Percentiles rank a stretch among this genome's conserved stretches.
Evolutionary conservation across 306 rosid genomes (phyloP).

Genomic region (Pueraria montana): DNA sequence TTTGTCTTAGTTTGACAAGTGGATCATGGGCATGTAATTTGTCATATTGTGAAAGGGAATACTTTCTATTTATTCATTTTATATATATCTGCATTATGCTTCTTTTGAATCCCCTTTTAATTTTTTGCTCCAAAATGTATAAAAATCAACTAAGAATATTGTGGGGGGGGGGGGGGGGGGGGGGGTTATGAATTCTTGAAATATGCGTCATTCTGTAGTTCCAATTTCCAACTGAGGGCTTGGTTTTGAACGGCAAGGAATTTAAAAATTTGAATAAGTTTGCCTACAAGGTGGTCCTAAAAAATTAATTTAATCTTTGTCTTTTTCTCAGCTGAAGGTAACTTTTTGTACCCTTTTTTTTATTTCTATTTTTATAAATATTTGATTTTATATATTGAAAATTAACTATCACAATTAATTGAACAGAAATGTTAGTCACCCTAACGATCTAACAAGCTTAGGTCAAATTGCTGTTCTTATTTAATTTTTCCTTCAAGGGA

Average conservation of each 20-base stretch:
- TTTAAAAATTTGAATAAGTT: not conserved
- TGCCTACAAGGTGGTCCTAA: not conserved
- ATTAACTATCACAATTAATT: not conserved
- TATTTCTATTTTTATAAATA: not conserved
- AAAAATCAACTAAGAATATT: too few species aligned
- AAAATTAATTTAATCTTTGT: not conserved
- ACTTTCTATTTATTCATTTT: conserved; percentile 1
- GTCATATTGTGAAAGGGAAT: conserved; percentile 39
- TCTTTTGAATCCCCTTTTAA: not conserved
- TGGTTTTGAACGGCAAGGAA: not conserved
- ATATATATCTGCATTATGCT: conserved; percentile 15
- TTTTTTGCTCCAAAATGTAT: not conserved
- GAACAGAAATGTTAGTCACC: conserved; percentile 6
- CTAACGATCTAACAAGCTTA: conserved; percentile 9
- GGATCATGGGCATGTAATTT: conserved; percentile 40
- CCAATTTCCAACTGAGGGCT: not conserved
- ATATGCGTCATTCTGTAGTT: not conserved
- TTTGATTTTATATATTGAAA: not conserved
- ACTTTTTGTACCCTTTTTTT: not conserved
- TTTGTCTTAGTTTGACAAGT: conserved; percentile 44
- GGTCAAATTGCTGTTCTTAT: conserved; percentile 25
- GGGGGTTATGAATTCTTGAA: not conserved
- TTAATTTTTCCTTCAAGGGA: conserved; percentile 8
- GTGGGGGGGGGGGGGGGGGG: not conserved
- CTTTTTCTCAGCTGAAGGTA: not conserved